A percentile compares a stretch with the other conserved stretches of the same genome.
Conservation (phyloP, 345 rosid genomes). For the Adansonia digitata region DNA sequence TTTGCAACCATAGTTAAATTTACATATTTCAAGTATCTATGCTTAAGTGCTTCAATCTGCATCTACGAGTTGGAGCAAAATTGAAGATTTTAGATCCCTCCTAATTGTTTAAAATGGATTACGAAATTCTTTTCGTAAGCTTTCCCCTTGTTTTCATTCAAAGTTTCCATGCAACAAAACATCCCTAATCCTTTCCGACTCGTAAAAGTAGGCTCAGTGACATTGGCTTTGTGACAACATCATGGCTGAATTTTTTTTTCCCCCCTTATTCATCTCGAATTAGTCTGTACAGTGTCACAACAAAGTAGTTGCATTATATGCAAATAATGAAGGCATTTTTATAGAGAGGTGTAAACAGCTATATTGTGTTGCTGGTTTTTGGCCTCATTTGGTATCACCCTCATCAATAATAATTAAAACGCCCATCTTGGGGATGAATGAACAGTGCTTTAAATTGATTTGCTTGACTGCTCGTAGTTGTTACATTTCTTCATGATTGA, state of each 20-base stretch:
- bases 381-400: slow-evolving; percentile 12
- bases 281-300: slow-evolving; percentile 36
- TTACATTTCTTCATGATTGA: slow-evolving; percentile 81
- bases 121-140: too few species aligned
- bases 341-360: slow-evolving; percentile 16
- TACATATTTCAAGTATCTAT: too few species aligned
- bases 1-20: too few species aligned
- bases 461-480: slow-evolving; percentile 41
- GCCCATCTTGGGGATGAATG: slow-evolving; percentile 77
- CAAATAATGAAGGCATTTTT: slow-evolving; percentile 19
- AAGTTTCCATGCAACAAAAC: too few species aligned
- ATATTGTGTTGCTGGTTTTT: slow-evolving; percentile 24
- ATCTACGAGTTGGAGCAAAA: too few species aligned
- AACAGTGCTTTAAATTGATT: slow-evolving; percentile 42
- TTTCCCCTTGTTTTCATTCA: too few species aligned
- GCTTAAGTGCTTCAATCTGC: too few species aligned
- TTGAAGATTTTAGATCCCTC: too few species aligned
- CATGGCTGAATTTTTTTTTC: slow-evolving; percentile 15
- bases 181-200: too few species aligned
- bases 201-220: too few species aligned
- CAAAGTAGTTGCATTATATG: slow-evolving; percentile 31
- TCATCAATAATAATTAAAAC: slow-evolving; percentile 37
- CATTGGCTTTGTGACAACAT: too few species aligned
- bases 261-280: slow-evolving; percentile 36
- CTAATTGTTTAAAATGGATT: too few species aligned